phyloP scores from a whole-genome alignment of 192 early-diverging fungal genomes.

The Funneliformis mosseae region DNA sequence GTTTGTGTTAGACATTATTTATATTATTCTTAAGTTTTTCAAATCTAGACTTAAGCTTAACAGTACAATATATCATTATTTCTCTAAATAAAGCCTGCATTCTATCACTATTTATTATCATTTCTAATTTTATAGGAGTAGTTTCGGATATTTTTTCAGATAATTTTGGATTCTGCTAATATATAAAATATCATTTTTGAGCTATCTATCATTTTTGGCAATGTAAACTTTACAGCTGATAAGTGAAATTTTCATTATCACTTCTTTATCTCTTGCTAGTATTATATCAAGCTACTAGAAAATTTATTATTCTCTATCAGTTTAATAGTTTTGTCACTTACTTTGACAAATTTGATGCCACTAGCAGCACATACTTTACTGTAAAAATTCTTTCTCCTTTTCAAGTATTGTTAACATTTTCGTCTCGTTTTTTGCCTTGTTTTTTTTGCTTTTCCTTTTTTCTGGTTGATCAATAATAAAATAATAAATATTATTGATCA shows the following conservation, averaged over 20 bases:
- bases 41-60: background rate
- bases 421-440: too few relatives aligned
- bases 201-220: background rate
- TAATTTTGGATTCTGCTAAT: background rate
- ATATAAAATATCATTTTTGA: background rate
- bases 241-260: background rate
- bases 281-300: background rate
- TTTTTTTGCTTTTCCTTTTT: too few relatives aligned
- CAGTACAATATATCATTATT: background rate
- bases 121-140: background rate
- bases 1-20: too few relatives aligned
- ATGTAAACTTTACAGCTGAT: background rate
- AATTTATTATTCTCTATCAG: background rate
- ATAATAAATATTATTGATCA: too few relatives aligned
- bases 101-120: background rate
- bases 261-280: background rate
- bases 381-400: background rate
- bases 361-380: background rate
- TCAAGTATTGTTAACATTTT: too few relatives aligned
- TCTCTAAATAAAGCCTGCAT: background rate
- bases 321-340: background rate
- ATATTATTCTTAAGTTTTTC: background rate
- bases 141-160: background rate
- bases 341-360: background rate
- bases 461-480: too few relatives aligned